Percentiles rank a stretch among this genome's conserved stretches.
Conservation (phyloP, 2,329 filamentous ascomycete genomes). For the Pseudogymnoascus sp. region DNA sequence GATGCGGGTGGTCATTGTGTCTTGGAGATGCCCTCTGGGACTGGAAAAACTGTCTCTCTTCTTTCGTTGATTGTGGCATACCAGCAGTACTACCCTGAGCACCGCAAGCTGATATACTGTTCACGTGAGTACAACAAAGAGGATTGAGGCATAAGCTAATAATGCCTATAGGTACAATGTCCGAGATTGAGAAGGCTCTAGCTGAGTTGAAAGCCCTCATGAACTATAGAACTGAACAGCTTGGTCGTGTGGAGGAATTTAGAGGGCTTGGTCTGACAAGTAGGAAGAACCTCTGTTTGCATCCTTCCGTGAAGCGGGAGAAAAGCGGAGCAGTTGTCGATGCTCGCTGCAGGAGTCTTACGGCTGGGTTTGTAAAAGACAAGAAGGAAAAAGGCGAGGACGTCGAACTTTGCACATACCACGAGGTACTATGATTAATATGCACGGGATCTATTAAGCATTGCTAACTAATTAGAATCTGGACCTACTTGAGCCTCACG, state of each 20-base stretch:
- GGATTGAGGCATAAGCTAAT: neutral
- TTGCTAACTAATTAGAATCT: constrained; percentile 55
- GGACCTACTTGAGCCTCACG: constrained; percentile 88
- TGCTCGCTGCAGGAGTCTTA: constrained; percentile 89
- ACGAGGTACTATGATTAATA: constrained; percentile 53
- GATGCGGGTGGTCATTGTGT: constrained; percentile 94
- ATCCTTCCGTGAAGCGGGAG: constrained; percentile 91
- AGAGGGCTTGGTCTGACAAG: constrained; percentile 86
- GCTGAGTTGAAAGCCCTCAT: constrained; percentile 86
- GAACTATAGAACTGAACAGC: constrained; percentile 83
- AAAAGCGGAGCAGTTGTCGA: constrained; percentile 94
- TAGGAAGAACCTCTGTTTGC: constrained; percentile 93
- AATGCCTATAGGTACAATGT: constrained; percentile 67
- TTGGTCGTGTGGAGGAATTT: constrained; percentile 91
- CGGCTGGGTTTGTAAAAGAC: constrained; percentile 93
- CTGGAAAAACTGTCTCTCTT: constrained; percentile 92
- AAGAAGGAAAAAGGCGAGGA: constrained; percentile 94
- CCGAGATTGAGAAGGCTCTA: constrained; percentile 95
- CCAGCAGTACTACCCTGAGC: constrained; percentile 86
- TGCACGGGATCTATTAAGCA: neutral
- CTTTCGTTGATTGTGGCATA: constrained; percentile 94
- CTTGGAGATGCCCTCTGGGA: constrained; percentile 97
- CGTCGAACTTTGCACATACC: constrained; percentile 90
- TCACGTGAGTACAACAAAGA: constrained; percentile 51
- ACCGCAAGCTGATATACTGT: constrained; percentile 96